Base-by-base conservation (phyloP, 1,284 basidiomycete species). In the Rhodotorula sp. region DNA sequence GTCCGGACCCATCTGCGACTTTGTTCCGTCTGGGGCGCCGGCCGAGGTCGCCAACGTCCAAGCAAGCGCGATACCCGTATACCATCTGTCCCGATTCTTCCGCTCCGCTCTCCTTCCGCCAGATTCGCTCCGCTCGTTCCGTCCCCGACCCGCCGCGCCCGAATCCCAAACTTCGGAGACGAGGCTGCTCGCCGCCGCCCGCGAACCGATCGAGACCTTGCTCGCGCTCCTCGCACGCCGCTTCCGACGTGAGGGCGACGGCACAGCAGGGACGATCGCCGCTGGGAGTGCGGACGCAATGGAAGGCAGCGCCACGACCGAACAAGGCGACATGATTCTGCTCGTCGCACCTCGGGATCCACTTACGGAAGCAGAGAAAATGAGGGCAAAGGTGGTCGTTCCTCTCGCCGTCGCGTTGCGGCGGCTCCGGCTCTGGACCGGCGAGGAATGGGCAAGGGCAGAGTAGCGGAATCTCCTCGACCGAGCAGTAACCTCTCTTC, bases 51-150 rank as follows among this genome's bases (percentile, higher is more conserved):
- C 12, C 26, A 5, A 26, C 23, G 0, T 47, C 56, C 8, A 10
- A 14, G 39, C 39, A 10, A 43, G 12, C 10, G 39, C 39, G 12
- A 12, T 43, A 2, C 39, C 39, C 10, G 10, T 51, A 51, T 66
- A 61, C 31, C 51, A 21, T 23, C 65, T 66, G 21, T n/a, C 58
- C 2, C 12, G 15, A 23, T 62, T 67, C 52, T 56, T 62, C 31
- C 10, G 29, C 52, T 3, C 12, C 15, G 47, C 48, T 6, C 8
- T 34, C 52, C 59, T 67, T 5, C 65, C 59, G 15, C 65, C 65
- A 0, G n/a, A n/a, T 15, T 15, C n/a, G 16, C 51, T 21, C 10
- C 39, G 14, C 39, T 56, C 16, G 14, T 8, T 26, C 58, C 23
- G 18, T 49, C 34, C 12, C 2, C 6, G 14, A 18, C 49, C 26